These are phyloP conservation scores for Penicillium sp. DNA, from an alignment of 2,329 filamentous ascomycete species.

Conservation along the genomic window DNA sequence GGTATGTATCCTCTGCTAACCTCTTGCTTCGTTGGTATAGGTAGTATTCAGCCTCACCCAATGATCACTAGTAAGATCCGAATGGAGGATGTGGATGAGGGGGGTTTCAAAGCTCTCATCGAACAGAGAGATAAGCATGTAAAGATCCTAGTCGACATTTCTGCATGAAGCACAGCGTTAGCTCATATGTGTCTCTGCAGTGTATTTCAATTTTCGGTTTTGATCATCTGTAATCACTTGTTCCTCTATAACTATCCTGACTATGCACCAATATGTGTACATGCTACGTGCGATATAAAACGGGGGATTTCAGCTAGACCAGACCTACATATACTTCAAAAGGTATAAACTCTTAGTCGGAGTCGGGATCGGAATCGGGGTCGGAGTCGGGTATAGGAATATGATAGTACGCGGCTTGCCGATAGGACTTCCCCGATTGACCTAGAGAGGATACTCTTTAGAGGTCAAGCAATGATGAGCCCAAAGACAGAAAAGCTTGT, in stretches of 20 bases:
- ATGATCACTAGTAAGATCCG: constrained; percentile 63
- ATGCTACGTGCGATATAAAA: background rate
- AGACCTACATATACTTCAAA: too few species aligned
- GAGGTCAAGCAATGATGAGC: too few species aligned
- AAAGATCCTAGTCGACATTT: constrained; percentile 56
- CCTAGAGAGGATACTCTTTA: too few species aligned
- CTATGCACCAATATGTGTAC: background rate
- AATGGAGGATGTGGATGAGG: constrained; percentile 56
- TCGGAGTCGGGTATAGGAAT: too few species aligned
- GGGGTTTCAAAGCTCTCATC: constrained; percentile 58
- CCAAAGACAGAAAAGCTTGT: too few species aligned
- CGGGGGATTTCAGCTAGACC: background rate
- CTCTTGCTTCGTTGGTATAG: constrained; percentile 33
- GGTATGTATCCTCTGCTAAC: constrained; percentile 3
- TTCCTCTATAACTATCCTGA: background rate
- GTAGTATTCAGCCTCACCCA: constrained; percentile 50
- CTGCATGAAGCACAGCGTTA: constrained; percentile 9
- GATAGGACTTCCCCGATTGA: too few species aligned
- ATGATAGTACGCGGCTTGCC: too few species aligned
- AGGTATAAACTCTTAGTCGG: too few species aligned
- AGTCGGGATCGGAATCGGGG: too few species aligned
- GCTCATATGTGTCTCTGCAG: too few species aligned
- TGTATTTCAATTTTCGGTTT: background rate
- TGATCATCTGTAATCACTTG: background rate
- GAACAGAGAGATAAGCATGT: constrained; percentile 62